Evolutionary conservation across 352 stramenopile genomes (phyloP).

Genomic region (Thraustotheca clavata): DNA sequence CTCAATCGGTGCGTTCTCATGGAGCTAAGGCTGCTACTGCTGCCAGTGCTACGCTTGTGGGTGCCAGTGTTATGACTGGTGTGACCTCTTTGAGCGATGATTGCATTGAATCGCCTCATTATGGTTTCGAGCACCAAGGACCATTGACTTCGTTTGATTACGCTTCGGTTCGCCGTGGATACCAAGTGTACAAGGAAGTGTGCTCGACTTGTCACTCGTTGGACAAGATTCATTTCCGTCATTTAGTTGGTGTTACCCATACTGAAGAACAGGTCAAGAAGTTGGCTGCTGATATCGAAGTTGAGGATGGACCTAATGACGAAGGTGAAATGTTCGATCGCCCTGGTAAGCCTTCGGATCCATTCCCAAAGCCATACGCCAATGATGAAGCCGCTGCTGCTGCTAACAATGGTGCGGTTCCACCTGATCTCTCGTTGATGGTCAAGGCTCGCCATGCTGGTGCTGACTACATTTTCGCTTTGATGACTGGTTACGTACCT

Average conservation of each 20-base stretch:
- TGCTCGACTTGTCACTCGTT: slow-evolving; percentile 97
- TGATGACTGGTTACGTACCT: slow-evolving; percentile 97
- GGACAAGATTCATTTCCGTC: slow-evolving; percentile 96
- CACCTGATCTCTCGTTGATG: slow-evolving; percentile 97
- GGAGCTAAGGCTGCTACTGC: slow-evolving; percentile 25
- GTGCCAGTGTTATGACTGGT: slow-evolving; percentile 67
- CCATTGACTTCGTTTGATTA: slow-evolving; percentile 86
- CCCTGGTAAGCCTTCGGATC: slow-evolving; percentile 95
- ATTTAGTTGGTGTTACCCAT: slow-evolving; percentile 96
- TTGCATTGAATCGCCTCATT: slow-evolving; percentile 79
- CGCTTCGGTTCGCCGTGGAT: slow-evolving; percentile 93
- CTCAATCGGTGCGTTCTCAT: neutral
- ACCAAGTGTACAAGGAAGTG: slow-evolving; percentile 99
- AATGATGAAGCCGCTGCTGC: slow-evolving; percentile 96
- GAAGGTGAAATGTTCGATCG: slow-evolving; percentile 99
- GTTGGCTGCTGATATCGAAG: slow-evolving; percentile 91
- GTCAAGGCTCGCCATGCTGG: slow-evolving; percentile 94
- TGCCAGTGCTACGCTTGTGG: slow-evolving; percentile 53
- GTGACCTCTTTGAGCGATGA: slow-evolving; percentile 78
- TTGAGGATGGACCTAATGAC: slow-evolving; percentile 96
- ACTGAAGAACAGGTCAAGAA: slow-evolving; percentile 88
- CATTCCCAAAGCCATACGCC: slow-evolving; percentile 92
- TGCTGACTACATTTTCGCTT: slow-evolving; percentile 95
- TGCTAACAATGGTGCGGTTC: slow-evolving; percentile 96
- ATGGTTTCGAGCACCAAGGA: slow-evolving; percentile 84